Percentiles rank a stretch among this genome's conserved stretches.
Conservation (phyloP, 495 filamentous ascomycete species). For the Xylaria longipes region DNA sequence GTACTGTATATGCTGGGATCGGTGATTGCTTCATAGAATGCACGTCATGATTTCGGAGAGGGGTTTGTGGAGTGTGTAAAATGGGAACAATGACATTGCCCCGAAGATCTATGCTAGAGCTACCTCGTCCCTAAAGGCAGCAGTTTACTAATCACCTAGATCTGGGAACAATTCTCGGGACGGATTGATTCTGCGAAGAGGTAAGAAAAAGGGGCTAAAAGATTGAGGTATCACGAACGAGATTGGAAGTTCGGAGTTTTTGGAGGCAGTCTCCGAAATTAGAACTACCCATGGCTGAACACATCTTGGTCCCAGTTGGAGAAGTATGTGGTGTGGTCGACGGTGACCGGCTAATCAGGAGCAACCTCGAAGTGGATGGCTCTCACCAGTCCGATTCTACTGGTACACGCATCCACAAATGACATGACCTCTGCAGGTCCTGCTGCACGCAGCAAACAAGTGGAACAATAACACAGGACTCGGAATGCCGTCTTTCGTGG, state of each 20-base stretch:
- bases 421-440: constrained; percentile 23
- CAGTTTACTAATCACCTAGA: background rate
- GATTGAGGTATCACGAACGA: constrained; percentile 5
- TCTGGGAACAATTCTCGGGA: background rate
- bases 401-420: constrained; percentile 22
- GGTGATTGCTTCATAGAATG: background rate
- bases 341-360: constrained; percentile 21
- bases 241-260: constrained; percentile 13
- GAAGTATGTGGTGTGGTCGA: constrained; percentile 8
- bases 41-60: constrained; percentile 2
- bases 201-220: background rate
- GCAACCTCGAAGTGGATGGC: constrained; percentile 12
- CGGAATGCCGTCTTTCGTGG: background rate
- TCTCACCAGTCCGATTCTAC: constrained; percentile 17
- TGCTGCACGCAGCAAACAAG: constrained; percentile 5
- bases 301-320: constrained; percentile 20
- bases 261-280: constrained; percentile 20
- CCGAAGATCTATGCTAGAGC: constrained; percentile 2
- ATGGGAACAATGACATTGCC: background rate
- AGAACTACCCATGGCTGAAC: background rate
- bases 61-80: constrained; percentile 6
- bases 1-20: background rate
- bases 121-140: background rate
- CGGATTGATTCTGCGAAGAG: background rate
- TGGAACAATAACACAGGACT: constrained; percentile 7